phyloP scores from a whole-genome alignment of 2,329 filamentous ascomycete genomes.

The Xylariaceae sp. region DNA sequence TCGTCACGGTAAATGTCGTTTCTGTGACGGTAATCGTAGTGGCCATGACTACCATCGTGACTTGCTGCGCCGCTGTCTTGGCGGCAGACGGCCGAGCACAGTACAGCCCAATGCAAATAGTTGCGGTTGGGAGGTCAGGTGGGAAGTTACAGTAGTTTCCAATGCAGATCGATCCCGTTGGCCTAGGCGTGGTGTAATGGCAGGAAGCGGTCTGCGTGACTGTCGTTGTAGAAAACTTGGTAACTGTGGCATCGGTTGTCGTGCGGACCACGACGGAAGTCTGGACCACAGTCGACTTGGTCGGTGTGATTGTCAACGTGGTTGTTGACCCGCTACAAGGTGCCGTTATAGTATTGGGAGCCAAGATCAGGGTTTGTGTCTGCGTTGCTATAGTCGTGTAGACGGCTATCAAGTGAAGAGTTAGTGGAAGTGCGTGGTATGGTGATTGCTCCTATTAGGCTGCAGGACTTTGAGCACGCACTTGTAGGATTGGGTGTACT shows the following conservation, averaged over 20 bases:
- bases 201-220: constrained; percentile 44
- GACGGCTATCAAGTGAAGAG: constrained; percentile 27
- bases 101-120: constrained; percentile 10
- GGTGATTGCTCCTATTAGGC: background rate
- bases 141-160: constrained; percentile 26
- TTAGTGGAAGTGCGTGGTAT: constrained; percentile 15
- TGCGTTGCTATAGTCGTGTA: constrained; percentile 36
- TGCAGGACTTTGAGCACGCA: constrained; percentile 29
- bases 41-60: constrained; percentile 36
- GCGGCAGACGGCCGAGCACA: background rate
- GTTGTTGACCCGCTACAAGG: constrained; percentile 43
- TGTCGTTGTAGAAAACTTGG: constrained; percentile 44
- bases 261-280: constrained; percentile 44
- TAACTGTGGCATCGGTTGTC: constrained; percentile 42
- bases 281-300: constrained; percentile 40
- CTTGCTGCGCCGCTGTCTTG: background rate
- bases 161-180: constrained; percentile 19
- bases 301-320: constrained; percentile 46
- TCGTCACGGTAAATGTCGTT: constrained; percentile 41
- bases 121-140: constrained; percentile 17
- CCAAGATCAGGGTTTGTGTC: constrained; percentile 46
- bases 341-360: constrained; percentile 44
- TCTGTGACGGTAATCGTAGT: constrained; percentile 48
- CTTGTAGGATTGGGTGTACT: constrained; percentile 47
- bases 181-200: constrained; percentile 43